Evolutionary conservation across 768 basidiomycete genomes (phyloP).

Genomic region (Suillus luteus): DNA sequence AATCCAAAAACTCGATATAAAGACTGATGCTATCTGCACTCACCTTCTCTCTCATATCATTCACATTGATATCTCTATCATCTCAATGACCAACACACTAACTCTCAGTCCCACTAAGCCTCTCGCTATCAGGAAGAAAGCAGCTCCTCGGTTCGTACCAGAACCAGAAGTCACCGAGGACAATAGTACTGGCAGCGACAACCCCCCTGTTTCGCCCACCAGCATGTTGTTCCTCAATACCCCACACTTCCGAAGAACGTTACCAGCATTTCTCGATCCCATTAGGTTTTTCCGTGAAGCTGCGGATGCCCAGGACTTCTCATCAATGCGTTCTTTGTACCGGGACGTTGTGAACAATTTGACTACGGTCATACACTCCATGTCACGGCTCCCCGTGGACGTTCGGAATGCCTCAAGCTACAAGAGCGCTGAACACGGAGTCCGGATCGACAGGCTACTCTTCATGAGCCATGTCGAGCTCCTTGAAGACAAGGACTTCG

Average conservation of each 20-base stretch:
- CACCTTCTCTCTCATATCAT: too few species aligned
- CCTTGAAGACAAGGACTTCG: slow-evolving; percentile 11
- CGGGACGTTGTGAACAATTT: slow-evolving; percentile 27
- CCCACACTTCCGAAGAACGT: slow-evolving; percentile 32
- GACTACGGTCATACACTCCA: slow-evolving; percentile 30
- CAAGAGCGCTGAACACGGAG: slow-evolving; percentile 21
- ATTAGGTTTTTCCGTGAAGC: slow-evolving; percentile 29
- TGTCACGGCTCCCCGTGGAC: slow-evolving; percentile 26
- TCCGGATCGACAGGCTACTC: slow-evolving; percentile 24
- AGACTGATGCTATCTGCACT: background rate
- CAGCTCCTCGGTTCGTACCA: too few species aligned
- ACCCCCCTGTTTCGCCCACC: slow-evolving; percentile 28
- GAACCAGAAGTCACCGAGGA: slow-evolving; percentile 11
- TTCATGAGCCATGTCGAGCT: slow-evolving; percentile 26
- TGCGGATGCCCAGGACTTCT: slow-evolving; percentile 26
- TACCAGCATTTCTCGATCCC: slow-evolving; percentile 38
- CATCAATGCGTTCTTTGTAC: slow-evolving; percentile 31
- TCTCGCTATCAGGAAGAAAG: background rate
- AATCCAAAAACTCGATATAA: background rate
- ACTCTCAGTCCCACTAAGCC: background rate
- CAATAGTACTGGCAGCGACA: slow-evolving; percentile 28
- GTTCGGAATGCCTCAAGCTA: slow-evolving; percentile 25
- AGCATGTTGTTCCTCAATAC: slow-evolving; percentile 1
- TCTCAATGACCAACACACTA: background rate
- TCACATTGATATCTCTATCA: too few species aligned